Evolutionary conservation across 2,329 filamentous ascomycete genomes (phyloP).

Genomic region (Hortaea werneckii): DNA sequence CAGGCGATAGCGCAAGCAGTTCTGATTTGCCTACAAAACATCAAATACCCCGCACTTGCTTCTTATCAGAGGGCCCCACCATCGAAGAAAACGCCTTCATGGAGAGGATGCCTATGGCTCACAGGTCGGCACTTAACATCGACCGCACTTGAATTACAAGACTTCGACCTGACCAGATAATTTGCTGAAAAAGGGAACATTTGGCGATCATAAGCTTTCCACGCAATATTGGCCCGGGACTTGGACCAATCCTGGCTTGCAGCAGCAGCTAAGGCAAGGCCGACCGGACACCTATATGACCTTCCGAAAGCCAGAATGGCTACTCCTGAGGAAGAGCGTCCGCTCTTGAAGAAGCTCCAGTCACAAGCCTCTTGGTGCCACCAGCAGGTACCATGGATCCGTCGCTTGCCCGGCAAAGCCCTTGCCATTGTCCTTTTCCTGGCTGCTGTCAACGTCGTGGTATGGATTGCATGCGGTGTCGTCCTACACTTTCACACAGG

Average conservation of each 20-base stretch:
- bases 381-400: slow-evolving; percentile 43
- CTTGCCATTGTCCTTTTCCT: slow-evolving; percentile 48
- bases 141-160: too few species aligned
- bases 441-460: slow-evolving; percentile 43
- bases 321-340: background rate
- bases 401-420: slow-evolving; percentile 46
- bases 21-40: background rate
- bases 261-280: too few species aligned
- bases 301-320: background rate
- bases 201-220: too few species aligned
- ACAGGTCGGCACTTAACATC: too few species aligned
- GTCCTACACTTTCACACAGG: slow-evolving; percentile 39
- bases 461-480: slow-evolving; percentile 49
- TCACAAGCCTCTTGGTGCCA: slow-evolving; percentile 31
- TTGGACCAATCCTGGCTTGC: too few species aligned
- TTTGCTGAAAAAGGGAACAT: too few species aligned
- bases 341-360: slow-evolving; percentile 8
- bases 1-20: slow-evolving; percentile 3
- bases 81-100: background rate
- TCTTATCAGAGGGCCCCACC: background rate
- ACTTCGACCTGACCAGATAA: too few species aligned
- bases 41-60: slow-evolving; percentile 9
- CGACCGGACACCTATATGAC: too few species aligned
- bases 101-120: too few species aligned
- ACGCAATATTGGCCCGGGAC: too few species aligned